phyloP scores from a whole-genome alignment of 805 yeast genomes.

The Candida caryicola region DNA sequence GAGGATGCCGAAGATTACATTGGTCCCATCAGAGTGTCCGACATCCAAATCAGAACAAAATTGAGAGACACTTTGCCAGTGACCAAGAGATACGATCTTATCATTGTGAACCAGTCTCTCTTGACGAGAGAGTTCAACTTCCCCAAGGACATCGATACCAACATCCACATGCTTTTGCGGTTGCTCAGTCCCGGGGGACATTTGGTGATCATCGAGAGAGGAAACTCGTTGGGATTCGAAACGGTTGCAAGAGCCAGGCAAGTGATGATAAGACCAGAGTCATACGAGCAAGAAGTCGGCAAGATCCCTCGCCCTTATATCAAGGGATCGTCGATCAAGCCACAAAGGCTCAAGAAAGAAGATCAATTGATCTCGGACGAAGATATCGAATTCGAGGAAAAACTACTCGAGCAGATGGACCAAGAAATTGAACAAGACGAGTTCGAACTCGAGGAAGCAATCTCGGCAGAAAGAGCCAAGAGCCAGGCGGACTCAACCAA shows the following conservation, averaged over 20 bases:
- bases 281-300: constrained; percentile 49
- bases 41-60: constrained; percentile 52
- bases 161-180: constrained; percentile 54
- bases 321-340: constrained; percentile 46
- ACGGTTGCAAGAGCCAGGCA: constrained; percentile 87
- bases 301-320: constrained; percentile 71
- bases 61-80: constrained; percentile 53
- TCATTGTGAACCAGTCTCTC: constrained; percentile 79
- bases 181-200: constrained; percentile 77
- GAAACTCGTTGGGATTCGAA: constrained; percentile 88
- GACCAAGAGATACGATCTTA: constrained; percentile 65
- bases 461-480: constrained; percentile 6
- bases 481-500: constrained; percentile 15
- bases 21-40: constrained; percentile 54
- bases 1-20: constrained; percentile 18
- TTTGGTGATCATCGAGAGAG: constrained; percentile 78
- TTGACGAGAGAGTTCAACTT: constrained; percentile 56
- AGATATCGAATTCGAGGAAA: constrained; percentile 31
- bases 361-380: constrained; percentile 37
- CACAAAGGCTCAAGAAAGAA: constrained; percentile 34
- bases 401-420: constrained; percentile 26
- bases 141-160: constrained; percentile 72
- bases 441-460: constrained; percentile 14
- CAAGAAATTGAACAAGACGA: constrained; percentile 16
- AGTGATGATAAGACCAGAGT: constrained; percentile 82